Conservation (phyloP, 1,284 basidiomycete species). For the Wolfiporia cocos region DNA sequence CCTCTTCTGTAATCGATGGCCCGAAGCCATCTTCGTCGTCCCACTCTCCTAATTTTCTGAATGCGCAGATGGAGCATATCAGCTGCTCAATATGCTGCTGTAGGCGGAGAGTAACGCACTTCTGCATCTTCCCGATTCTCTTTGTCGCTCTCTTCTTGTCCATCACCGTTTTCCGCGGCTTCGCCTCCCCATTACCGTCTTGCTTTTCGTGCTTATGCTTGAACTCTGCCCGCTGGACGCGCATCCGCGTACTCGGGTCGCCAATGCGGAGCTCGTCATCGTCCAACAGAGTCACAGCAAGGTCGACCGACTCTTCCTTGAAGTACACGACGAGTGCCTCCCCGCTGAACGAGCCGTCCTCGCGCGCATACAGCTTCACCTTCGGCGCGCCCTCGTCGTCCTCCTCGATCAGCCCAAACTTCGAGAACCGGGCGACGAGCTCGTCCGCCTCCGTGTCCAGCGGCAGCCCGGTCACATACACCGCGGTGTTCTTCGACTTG, state of each 20-base stretch:
- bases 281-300: slow-evolving; percentile 86
- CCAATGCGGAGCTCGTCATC: slow-evolving; percentile 91
- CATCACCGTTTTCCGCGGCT: slow-evolving; percentile 60
- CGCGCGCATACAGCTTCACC: slow-evolving; percentile 90
- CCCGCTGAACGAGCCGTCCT: slow-evolving; percentile 89
- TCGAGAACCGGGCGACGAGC: slow-evolving; percentile 78
- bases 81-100: background rate
- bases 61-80: background rate
- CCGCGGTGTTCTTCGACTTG: slow-evolving; percentile 85
- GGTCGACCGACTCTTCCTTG: slow-evolving; percentile 89
- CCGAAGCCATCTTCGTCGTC: slow-evolving; percentile 82
- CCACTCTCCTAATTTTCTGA: slow-evolving; percentile 82
- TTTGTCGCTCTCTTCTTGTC: slow-evolving; percentile 79
- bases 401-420: slow-evolving; percentile 90
- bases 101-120: slow-evolving; percentile 40
- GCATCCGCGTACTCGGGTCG: slow-evolving; percentile 70
- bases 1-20: slow-evolving; percentile 52
- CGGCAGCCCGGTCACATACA: slow-evolving; percentile 88
- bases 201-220: slow-evolving; percentile 46
- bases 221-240: slow-evolving; percentile 84
- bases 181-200: slow-evolving; percentile 25
- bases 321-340: slow-evolving; percentile 97
- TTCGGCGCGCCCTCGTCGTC: slow-evolving; percentile 85
- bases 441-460: slow-evolving; percentile 71
- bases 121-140: slow-evolving; percentile 86